Percentiles rank a stretch among this genome's conserved stretches.
These are phyloP conservation scores for Marasmius tenuissimus DNA, from an alignment of 1,284 basidiomycete species.

Conservation along the genomic window DNA sequence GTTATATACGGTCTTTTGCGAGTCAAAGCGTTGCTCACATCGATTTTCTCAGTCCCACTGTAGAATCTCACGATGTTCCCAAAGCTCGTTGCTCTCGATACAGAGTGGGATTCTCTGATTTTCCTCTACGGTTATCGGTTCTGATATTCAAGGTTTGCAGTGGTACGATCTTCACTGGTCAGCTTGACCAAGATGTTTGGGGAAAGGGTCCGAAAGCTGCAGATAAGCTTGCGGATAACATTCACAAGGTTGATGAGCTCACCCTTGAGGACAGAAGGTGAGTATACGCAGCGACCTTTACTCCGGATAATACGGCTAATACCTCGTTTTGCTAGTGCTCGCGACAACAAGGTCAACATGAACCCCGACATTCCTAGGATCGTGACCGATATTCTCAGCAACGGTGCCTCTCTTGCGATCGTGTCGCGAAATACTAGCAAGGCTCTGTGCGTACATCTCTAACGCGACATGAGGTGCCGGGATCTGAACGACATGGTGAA, in stretches of 20 bases:
- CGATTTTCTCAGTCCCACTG: too few species aligned
- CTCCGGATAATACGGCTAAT: not conserved
- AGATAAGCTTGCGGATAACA: slow-evolving; percentile 6
- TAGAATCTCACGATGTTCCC: slow-evolving; percentile 1
- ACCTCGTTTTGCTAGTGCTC: not conserved
- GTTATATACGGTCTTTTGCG: too few species aligned
- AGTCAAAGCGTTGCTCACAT: too few species aligned
- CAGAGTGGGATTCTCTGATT: slow-evolving; percentile 2
- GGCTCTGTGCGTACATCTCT: not conserved
- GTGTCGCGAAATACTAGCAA: slow-evolving; percentile 11
- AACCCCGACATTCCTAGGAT: slow-evolving; percentile 8
- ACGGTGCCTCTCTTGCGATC: slow-evolving; percentile 7
- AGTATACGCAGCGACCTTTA: not conserved
- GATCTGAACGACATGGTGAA: too few species aligned
- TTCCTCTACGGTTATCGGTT: not conserved
- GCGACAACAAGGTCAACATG: not conserved
- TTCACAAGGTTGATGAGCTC: slow-evolving; percentile 4
- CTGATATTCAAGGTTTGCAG: not conserved
- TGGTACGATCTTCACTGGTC: slow-evolving; percentile 8
- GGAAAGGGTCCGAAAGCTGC: slow-evolving; percentile 3
- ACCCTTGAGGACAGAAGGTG: slow-evolving; percentile 6
- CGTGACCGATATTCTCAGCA: slow-evolving; percentile 8
- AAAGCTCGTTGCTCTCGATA: slow-evolving; percentile 8
- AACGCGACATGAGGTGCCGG: not conserved
- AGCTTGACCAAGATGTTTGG: slow-evolving; percentile 6